Conservation (phyloP, 768 basidiomycete species). For the Imleria badia region DNA sequence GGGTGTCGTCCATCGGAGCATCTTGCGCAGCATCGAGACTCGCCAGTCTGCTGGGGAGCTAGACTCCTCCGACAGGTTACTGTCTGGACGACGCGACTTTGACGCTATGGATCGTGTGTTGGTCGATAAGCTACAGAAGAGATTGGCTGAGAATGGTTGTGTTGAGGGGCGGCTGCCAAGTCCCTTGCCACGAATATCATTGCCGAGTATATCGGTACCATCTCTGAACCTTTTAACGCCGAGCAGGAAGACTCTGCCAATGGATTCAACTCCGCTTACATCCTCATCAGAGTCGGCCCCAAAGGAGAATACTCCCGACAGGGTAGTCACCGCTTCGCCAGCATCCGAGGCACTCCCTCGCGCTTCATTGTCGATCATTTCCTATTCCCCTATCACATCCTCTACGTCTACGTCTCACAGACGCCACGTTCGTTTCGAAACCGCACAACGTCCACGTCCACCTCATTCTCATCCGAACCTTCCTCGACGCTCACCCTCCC, state of each 20-base stretch:
- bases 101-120: constrained; percentile 35
- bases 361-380: constrained; percentile 2
- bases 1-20: constrained; percentile 37
- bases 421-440: constrained; percentile 28
- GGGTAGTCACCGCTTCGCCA: background rate
- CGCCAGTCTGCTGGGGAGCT: constrained; percentile 4
- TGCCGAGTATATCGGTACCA: constrained; percentile 24
- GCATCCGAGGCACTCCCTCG: background rate
- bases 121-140: constrained; percentile 32
- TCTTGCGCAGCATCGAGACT: constrained; percentile 24
- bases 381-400: constrained; percentile 1
- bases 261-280: background rate
- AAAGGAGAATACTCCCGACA: background rate
- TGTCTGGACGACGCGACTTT: constrained; percentile 6
- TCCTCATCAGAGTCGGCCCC: background rate
- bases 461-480: constrained; percentile 2
- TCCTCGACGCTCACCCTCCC: constrained; percentile 27
- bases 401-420: constrained; percentile 3
- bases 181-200: constrained; percentile 22
- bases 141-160: constrained; percentile 34
- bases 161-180: constrained; percentile 22
- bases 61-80: constrained; percentile 1
- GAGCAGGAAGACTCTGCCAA: constrained; percentile 2
- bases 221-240: constrained; percentile 18
- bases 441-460: background rate